Evolutionary conservation across 2,329 filamentous ascomycete genomes (phyloP).

Genomic region (Aspergillus pseudoviridinutans): DNA sequence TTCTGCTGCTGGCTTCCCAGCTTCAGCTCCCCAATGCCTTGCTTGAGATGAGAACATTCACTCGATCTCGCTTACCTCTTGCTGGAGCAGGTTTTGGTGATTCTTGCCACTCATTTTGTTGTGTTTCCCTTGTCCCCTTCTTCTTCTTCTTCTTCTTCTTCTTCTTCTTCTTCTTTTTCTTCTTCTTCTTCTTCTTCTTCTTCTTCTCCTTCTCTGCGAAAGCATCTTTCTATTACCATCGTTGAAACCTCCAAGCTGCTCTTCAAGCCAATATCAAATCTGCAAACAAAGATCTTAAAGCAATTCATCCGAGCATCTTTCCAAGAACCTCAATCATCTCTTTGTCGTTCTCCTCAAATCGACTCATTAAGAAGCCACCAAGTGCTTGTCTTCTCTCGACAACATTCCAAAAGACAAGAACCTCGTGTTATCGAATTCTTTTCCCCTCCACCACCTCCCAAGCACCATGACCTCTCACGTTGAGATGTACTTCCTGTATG

Average conservation of each 20-base stretch:
- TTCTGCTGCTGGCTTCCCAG: too few species aligned
- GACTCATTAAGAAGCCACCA: too few species aligned
- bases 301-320: too few species aligned
- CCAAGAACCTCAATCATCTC: too few species aligned
- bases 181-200: neutral
- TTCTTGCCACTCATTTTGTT: neutral
- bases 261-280: too few species aligned
- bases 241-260: neutral
- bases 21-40: neutral
- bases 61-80: neutral
- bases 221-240: neutral
- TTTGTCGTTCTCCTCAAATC: too few species aligned
- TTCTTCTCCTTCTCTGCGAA: neutral
- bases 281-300: too few species aligned
- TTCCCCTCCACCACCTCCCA: neutral
- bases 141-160: neutral
- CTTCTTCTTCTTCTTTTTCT: neutral
- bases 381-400: too few species aligned
- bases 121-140: neutral
- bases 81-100: neutral
- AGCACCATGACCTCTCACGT: constrained; percentile 12
- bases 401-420: too few species aligned
- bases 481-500: constrained; percentile 15
- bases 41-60: neutral
- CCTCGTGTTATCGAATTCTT: too few species aligned